phyloP scores from a whole-genome alignment of 225 moss, liverwort and hornwort species.

The Polytrichum commune region DNA sequence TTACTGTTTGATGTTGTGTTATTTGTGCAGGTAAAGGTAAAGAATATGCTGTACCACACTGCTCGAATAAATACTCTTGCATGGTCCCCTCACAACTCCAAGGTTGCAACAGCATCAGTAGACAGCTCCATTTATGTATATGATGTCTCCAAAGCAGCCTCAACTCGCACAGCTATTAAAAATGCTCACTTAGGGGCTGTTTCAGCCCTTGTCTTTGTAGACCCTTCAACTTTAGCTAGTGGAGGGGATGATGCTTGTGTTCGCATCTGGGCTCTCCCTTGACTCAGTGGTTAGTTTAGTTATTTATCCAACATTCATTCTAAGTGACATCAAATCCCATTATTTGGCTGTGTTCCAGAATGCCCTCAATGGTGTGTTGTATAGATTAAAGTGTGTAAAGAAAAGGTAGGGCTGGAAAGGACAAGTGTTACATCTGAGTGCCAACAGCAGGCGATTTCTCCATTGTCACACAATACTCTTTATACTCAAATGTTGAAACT shows the following conservation, averaged over 20 bases:
- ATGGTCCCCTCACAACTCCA: slow-evolving; percentile 82
- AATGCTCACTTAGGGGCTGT: slow-evolving; percentile 84
- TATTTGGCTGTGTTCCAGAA: not conserved
- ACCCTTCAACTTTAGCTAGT: slow-evolving; percentile 62
- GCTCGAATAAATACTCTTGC: slow-evolving; percentile 78
- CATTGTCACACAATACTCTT: no score
- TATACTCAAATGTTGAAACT: no score
- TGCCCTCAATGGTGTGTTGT: not conserved
- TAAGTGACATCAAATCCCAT: slow-evolving; percentile 10
- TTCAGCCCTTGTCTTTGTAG: slow-evolving; percentile 68
- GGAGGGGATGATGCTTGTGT: slow-evolving; percentile 95
- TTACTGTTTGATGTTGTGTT: not conserved
- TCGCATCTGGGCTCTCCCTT: slow-evolving; percentile 64
- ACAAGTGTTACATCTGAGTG: no score
- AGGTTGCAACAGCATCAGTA: slow-evolving; percentile 83
- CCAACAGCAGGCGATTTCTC: no score
- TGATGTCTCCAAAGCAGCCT: slow-evolving; percentile 63
- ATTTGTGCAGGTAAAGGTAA: slow-evolving; percentile 77
- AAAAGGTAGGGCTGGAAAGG: no score
- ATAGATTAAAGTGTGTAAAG: no score
- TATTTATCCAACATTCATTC: not conserved
- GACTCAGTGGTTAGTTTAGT: not conserved
- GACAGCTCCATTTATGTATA: slow-evolving; percentile 84
- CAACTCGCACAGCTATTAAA: slow-evolving; percentile 69
- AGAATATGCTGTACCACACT: slow-evolving; percentile 97